Percentiles rank a stretch among this genome's conserved stretches.
Evolutionary conservation across 257 asterid species (phyloP).

Genomic region (Solanum tarapatanum): DNA sequence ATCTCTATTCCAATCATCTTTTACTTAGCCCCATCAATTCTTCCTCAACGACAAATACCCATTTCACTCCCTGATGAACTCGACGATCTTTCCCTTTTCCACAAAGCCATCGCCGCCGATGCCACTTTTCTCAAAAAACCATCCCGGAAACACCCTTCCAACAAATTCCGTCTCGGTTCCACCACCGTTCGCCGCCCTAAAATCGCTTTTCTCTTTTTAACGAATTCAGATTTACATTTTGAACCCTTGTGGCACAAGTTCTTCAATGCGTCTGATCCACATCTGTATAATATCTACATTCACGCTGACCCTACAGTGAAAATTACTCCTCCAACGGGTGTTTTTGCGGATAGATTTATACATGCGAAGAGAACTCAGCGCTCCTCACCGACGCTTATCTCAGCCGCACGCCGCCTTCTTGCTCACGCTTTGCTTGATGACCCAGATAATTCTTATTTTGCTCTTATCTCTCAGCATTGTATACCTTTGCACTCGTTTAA

Average conservation of each 20-base stretch:
- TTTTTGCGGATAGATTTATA: constrained; percentile 37
- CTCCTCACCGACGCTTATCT: constrained; percentile 72
- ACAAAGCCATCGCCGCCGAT: constrained; percentile 59
- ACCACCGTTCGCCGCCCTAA: constrained; percentile 65
- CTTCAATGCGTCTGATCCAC: constrained; percentile 36
- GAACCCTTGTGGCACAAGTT: constrained; percentile 67
- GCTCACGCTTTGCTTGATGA: constrained; percentile 67
- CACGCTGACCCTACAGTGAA: constrained; percentile 61
- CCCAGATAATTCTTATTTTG: constrained; percentile 48
- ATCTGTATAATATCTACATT: constrained; percentile 65
- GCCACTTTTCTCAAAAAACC: constrained; percentile 5
- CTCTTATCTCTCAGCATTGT: constrained; percentile 53
- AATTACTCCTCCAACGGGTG: constrained; percentile 34
- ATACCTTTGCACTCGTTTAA: constrained; percentile 58
- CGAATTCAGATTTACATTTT: constrained; percentile 64
- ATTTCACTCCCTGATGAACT: constrained; percentile 77
- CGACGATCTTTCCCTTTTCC: constrained; percentile 82
- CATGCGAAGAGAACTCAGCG: constrained; percentile 76
- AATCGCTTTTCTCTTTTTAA: constrained; percentile 78
- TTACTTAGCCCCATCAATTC: constrained; percentile 48
- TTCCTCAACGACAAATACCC: constrained; percentile 56
- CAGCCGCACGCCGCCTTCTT: constrained; percentile 61
- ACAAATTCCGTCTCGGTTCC: constrained; percentile 51
- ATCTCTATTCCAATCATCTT: constrained; percentile 45
- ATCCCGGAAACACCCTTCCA: constrained; percentile 32